Evolutionary conservation across 306 rosid genomes (phyloP), one percentile per base, ranked within the genome.

Genomic region (Abrus precatorius): DNA sequence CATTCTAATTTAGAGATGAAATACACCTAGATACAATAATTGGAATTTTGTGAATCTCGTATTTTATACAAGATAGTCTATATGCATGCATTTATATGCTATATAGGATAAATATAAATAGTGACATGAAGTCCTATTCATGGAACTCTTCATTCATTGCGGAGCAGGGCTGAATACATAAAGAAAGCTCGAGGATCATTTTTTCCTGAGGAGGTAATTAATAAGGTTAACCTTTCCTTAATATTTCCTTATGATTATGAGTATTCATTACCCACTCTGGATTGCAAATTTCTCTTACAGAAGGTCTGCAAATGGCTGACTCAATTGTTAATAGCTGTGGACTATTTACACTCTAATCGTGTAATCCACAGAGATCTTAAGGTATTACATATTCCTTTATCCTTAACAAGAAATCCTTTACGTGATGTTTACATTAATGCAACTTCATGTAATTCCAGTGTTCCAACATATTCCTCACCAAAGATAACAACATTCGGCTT

Each of bases 331-430:
- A 85, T 93, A 34, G 98, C 98, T 63, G 86, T 93, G 84, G 98
- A 93, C 84, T 93, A 93, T 75, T 84, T 93, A 87, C 98, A 93
- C 85, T 90, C 93, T 33, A 89, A 91, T 76, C 98, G 98, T 56
- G 97, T 91, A 40, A 89, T 93, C 69, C 98, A 93, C 74, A 86
- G 98, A 84, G 98, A 93, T 87, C 97, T 93, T 54, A 93, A 93
- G 97, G 98, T 93, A 76, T 61, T 50, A 27, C 30, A 44, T 28
- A 36, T 66, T 80, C 69, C 13, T 69, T 44, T 80, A 36, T 81
- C 56, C 49, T 36, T 61, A 33, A 53, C 3, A 80, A 67, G 53
- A 61, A 83, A 52, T 68, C 34, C 30, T 56, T 78, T 48, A 12
- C n/a, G 10, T 40, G 76, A 77, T 49, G 30, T 59, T 56, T 79